Evolutionary conservation across 805 yeast genomes (phyloP).

Genomic region (Brettanomyces bruxellensis): DNA sequence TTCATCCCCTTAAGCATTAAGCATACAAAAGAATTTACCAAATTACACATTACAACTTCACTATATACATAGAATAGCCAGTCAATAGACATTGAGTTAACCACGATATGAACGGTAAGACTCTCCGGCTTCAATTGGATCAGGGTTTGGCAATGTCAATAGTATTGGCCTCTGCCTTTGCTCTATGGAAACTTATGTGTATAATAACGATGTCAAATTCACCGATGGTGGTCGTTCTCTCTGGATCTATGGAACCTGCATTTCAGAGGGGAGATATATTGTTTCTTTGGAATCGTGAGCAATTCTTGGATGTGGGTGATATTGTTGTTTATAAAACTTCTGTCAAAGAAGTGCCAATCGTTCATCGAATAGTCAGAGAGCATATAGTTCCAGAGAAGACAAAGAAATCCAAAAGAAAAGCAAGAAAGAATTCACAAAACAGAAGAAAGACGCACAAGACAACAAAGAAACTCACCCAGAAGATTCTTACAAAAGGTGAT

Average conservation of each 20-base stretch:
- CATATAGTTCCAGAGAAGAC: slow-evolving; percentile 37
- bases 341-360: slow-evolving; percentile 85
- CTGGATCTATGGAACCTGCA: slow-evolving; percentile 99
- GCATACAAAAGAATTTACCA: too few species aligned
- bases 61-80: too few species aligned
- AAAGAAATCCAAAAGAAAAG: not conserved
- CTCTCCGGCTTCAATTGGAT: slow-evolving; percentile 20
- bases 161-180: slow-evolving; percentile 81
- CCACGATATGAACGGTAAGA: slow-evolving; percentile 19
- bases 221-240: slow-evolving; percentile 91
- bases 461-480: slow-evolving; percentile 31
- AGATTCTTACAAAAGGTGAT: slow-evolving; percentile 89
- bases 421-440: slow-evolving; percentile 8
- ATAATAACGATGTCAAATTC: slow-evolving; percentile 75
- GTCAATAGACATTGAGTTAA: not conserved
- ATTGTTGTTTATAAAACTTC: slow-evolving; percentile 84
- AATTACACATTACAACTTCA: too few species aligned
- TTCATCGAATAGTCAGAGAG: slow-evolving; percentile 86
- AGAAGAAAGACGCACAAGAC: slow-evolving; percentile 7
- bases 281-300: slow-evolving; percentile 81
- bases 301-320: slow-evolving; percentile 70
- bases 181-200: slow-evolving; percentile 82
- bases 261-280: slow-evolving; percentile 95
- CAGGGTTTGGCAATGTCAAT: slow-evolving; percentile 62
- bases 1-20: too few species aligned